phyloP scores from a whole-genome alignment of 352 stramenopile species.

The Pythium apleroticum region DNA sequence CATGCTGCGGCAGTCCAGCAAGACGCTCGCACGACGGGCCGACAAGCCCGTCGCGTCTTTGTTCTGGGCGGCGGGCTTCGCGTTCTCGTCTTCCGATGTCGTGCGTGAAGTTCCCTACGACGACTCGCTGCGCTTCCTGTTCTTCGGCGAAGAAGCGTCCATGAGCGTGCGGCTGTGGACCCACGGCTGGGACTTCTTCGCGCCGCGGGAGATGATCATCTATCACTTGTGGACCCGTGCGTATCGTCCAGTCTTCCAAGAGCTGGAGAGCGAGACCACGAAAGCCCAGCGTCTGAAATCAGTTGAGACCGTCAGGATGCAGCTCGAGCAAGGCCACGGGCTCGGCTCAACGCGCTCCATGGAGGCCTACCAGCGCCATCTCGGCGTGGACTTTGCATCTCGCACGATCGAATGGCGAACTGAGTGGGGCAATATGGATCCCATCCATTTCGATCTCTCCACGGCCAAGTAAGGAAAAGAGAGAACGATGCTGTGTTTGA shows the following conservation, averaged over 20 bases:
- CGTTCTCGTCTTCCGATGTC: conserved; percentile 53
- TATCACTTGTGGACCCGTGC: conserved; percentile 92
- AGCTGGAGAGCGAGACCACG: conserved; percentile 49
- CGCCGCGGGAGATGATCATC: conserved; percentile 63
- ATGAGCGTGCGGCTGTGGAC: conserved; percentile 92
- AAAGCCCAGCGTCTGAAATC: conserved; percentile 27
- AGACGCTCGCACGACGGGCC: conserved; percentile 40
- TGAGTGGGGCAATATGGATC: conserved; percentile 58
- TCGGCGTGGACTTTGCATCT: conserved; percentile 50
- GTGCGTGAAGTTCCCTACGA: conserved; percentile 87
- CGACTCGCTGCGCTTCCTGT: conserved; percentile 80
- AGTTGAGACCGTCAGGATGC: conserved; percentile 27
- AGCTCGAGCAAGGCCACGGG: conserved; percentile 11
- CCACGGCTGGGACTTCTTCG: conserved; percentile 89
- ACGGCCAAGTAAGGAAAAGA: conserved; percentile 11
- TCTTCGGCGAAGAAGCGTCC: conserved; percentile 93
- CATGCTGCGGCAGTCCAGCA: conserved; percentile 61
- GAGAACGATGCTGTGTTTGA: background rate
- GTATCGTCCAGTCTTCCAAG: conserved; percentile 75
- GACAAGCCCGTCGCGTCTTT: conserved; percentile 52
- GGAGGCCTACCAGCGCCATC: conserved; percentile 44
- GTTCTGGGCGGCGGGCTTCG: conserved; percentile 78
- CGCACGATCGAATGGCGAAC: conserved; percentile 48
- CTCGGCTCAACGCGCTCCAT: conserved; percentile 42
- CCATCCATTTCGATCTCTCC: conserved; percentile 60